Base-by-base conservation (phyloP, 768 basidiomycete species). In the Mycena vitilis region DNA sequence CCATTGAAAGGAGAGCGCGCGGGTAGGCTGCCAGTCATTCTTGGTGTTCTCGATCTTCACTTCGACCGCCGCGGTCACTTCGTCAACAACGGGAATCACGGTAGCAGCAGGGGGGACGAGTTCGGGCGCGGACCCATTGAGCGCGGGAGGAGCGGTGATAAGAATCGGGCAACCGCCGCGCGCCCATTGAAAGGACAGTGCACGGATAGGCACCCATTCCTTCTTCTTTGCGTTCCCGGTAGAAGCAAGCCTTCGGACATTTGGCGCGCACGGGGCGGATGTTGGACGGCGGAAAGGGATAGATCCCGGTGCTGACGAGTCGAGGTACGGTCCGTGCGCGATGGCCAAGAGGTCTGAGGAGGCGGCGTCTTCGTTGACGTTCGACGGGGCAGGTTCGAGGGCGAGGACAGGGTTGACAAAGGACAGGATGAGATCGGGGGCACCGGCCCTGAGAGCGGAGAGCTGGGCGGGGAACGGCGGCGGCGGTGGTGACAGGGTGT, bases 131-230 rank as follows among this genome's bases (percentile, higher is more conserved):
- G 49, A 23, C 25, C 23, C 36, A 23, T 30, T 22, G 51, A 60
- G 45, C 2, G 58, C 12, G n/a, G 37, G 49, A 30, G 60, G 60
- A 6, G 60, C 40, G n/a, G 48, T 38, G 16, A 60, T 49, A 22
- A 20, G 22, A 5, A 38, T 42, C 5, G 37, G n/a, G 37, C 22
- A 60, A 38, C 60, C 60, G n/a, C 60, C 49, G 1, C 49, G 60
- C 5, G 60, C 49, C 60, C 60, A 60, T 11, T 22, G 34, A 23
- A 60, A 60, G 1, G 60, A 49, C 4, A 52, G 49, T 6, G 60
- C 36, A 7, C 16, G 15, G n/a, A 12, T 12, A 5, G 60, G 60
- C 8, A 25, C 5, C 60, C 60, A 42, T 13, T 47, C n/a, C n/a
- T 48, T 60, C 15, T 30, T 30, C 30, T 30, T 30, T 30, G 37